Evolutionary conservation across 768 basidiomycete genomes (phyloP).

Genomic region (Hericium alpestre): DNA sequence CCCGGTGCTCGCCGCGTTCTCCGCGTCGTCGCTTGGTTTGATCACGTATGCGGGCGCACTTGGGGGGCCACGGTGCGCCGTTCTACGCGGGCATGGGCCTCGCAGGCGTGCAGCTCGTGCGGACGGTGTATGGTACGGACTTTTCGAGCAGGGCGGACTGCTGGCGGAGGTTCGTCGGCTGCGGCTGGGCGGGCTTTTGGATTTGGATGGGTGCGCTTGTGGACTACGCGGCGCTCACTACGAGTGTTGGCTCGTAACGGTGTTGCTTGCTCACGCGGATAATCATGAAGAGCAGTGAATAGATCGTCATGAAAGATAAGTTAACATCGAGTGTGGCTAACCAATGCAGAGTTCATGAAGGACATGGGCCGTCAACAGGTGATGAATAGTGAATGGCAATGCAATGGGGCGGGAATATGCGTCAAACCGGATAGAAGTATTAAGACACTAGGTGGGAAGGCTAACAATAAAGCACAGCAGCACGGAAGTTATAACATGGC

Average conservation of each 20-base stretch:
- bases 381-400: neutral
- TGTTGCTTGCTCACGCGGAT: neutral
- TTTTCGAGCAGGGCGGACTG: conserved; percentile 71
- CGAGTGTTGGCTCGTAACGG: neutral
- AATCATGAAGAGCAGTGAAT: neutral
- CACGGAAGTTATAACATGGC: neutral
- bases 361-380: neutral
- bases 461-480: neutral
- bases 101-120: conserved; percentile 66
- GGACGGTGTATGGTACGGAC: conserved; percentile 64
- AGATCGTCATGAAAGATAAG: neutral
- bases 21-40: conserved; percentile 59
- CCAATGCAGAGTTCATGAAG: neutral
- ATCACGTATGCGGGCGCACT: conserved; percentile 73
- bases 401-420: neutral
- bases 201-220: conserved; percentile 71
- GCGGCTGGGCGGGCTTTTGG: conserved; percentile 83
- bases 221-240: conserved; percentile 42
- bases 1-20: conserved; percentile 65
- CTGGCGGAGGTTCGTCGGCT: conserved; percentile 82
- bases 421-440: neutral
- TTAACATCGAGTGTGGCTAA: neutral
- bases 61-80: conserved; percentile 62
- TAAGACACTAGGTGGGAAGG: neutral
- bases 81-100: conserved; percentile 76